Conservation (phyloP, 257 asterid species). For the Scutellaria galericulata region DNA sequence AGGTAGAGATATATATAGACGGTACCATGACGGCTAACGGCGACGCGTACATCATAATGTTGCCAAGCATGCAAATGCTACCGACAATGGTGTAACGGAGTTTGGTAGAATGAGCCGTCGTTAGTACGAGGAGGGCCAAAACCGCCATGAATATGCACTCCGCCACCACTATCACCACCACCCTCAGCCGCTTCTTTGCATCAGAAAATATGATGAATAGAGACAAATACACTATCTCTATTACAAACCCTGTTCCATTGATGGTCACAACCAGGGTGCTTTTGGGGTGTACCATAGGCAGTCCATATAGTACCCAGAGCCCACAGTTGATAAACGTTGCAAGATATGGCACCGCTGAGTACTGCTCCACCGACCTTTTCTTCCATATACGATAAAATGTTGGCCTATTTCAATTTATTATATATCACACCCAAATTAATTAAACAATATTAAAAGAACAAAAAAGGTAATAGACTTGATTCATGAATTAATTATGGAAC, state of each 20-base stretch:
- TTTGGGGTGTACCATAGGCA: constrained; percentile 77
- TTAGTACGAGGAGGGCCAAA: constrained; percentile 57
- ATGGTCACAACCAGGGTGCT: constrained; percentile 76
- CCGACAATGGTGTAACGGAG: constrained; percentile 71
- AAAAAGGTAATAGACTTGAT: too few species aligned
- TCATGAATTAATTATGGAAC: too few species aligned
- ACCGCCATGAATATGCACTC: constrained; percentile 58
- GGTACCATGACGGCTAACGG: constrained; percentile 82
- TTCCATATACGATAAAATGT: constrained; percentile 70
- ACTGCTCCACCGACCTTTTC: constrained; percentile 74
- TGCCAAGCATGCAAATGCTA: constrained; percentile 75
- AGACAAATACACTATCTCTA: constrained; percentile 59
- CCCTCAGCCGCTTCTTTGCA: constrained; percentile 47
- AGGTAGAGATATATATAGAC: neutral
- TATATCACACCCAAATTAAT: too few species aligned
- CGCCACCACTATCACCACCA: constrained; percentile 43
- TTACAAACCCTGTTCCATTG: constrained; percentile 69
- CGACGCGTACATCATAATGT: constrained; percentile 80
- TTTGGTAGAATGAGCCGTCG: constrained; percentile 47
- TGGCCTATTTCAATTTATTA: constrained; percentile 46
- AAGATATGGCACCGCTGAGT: constrained; percentile 77
- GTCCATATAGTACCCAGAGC: constrained; percentile 82
- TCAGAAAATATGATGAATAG: constrained; percentile 56
- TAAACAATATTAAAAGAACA: too few species aligned
- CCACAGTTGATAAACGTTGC: constrained; percentile 82